phyloP scores from a whole-genome alignment of 768 basidiomycete species.

The Amanita brunnescens region DNA sequence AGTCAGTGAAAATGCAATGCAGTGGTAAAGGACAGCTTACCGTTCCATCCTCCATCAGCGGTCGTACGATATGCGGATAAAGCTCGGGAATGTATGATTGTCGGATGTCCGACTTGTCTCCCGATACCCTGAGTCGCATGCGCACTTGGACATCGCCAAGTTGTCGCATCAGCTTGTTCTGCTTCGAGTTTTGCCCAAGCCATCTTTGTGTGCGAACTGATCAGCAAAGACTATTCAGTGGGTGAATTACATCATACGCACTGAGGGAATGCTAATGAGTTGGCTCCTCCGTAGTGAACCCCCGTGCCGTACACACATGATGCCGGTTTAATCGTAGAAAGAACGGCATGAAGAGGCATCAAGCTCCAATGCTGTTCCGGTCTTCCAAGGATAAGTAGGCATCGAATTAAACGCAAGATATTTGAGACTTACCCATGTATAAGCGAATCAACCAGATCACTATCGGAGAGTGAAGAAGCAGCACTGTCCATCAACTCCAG shows the following conservation, averaged over 20 bases:
- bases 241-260: slow-evolving; percentile 30
- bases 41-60: slow-evolving; percentile 62
- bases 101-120: slow-evolving; percentile 82
- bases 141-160: slow-evolving; percentile 87
- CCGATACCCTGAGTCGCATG: slow-evolving; percentile 92
- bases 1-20: background rate
- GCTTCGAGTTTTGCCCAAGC: slow-evolving; percentile 97
- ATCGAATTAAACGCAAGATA: background rate
- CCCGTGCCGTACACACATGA: slow-evolving; percentile 72
- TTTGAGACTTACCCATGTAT: slow-evolving; percentile 73
- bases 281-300: slow-evolving; percentile 56
- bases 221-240: background rate
- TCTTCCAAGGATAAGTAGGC: slow-evolving; percentile 28
- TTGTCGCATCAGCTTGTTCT: slow-evolving; percentile 69
- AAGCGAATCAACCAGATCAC: slow-evolving; percentile 85
- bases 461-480: slow-evolving; percentile 89
- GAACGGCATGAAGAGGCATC: slow-evolving; percentile 89
- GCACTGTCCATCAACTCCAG: slow-evolving; percentile 81
- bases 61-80: slow-evolving; percentile 70
- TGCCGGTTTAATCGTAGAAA: slow-evolving; percentile 85
- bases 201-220: slow-evolving; percentile 43
- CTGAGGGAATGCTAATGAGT: slow-evolving; percentile 76
- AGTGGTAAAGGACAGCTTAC: slow-evolving; percentile 38
- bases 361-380: slow-evolving; percentile 94
- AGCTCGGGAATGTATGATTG: slow-evolving; percentile 89